Percentiles rank a stretch among this genome's conserved stretches.
These are phyloP conservation scores for Rhizopus delemar DNA, from an alignment of 371 early-diverging fungal genomes.

Conservation along the genomic window DNA sequence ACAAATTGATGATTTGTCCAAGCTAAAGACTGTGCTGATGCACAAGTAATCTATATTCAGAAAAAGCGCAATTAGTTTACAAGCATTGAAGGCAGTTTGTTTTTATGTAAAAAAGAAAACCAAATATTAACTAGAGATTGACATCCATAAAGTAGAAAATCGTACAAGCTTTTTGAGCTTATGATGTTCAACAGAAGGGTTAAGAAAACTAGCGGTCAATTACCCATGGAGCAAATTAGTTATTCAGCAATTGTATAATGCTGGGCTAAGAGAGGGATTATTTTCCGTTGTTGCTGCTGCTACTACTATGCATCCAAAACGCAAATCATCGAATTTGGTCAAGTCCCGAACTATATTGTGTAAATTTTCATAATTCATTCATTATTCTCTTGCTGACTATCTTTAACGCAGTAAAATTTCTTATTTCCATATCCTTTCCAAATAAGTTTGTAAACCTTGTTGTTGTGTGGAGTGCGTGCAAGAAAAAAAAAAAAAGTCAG, in stretches of 20 bases:
- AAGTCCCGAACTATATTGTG: slow-evolving; percentile 2
- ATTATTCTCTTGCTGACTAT: neutral
- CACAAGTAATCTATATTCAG: slow-evolving; percentile 79
- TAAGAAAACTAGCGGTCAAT: slow-evolving; percentile 98
- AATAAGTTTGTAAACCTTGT: neutral
- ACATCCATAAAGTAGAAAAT: slow-evolving; percentile 99
- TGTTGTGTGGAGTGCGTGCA: neutral
- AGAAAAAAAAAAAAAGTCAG: neutral
- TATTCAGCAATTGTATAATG: neutral
- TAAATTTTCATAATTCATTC: slow-evolving; percentile 2
- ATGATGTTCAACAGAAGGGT: slow-evolving; percentile 96
- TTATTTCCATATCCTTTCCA: neutral
- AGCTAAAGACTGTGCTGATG: slow-evolving; percentile 98
- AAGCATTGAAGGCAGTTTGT: neutral
- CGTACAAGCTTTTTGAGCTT: slow-evolving; percentile 99
- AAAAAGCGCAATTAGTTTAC: neutral
- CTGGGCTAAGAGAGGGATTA: too few relatives aligned
- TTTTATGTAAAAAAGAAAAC: too few relatives aligned
- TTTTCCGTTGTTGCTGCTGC: too few relatives aligned
- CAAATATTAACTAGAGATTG: slow-evolving; percentile 82
- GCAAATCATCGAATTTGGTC: neutral
- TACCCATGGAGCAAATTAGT: slow-evolving; percentile 33
- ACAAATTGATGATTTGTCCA: slow-evolving; percentile 98
- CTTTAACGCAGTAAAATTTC: neutral
- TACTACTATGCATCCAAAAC: too few relatives aligned